Evolutionary conservation across 2,329 filamentous ascomycete genomes (phyloP), one percentile per base, ranked within the genome.

Genomic region (Hypoxylon sp.): DNA sequence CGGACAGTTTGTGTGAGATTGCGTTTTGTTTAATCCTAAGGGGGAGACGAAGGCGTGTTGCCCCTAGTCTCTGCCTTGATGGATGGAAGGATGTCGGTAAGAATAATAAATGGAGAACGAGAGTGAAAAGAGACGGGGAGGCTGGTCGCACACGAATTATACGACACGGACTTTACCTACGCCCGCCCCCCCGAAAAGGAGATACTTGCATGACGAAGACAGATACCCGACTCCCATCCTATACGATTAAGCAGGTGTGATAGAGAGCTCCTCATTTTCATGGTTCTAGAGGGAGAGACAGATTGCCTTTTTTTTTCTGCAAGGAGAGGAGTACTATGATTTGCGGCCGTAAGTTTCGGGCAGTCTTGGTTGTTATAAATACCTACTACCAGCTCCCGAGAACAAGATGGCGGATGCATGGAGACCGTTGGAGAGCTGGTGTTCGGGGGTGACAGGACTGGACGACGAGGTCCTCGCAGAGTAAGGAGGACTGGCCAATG

Each of bases 1-100:
- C 49, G 20, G 48, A 34, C 50, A 51, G 52, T 22, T 50, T 48
- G 32, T 48, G 28, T 59, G 32, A 17, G 54, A 62, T 48, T 30
- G 19, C 34, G 30, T 54, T 56, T 53, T 48, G 50, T 48, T 26
- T 7, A 17, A 30, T 10, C 15, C 24, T n/a, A 28, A n/a, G 24
- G 11, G n/a, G n/a, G 17, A 17, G 28, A 30, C 24, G 17, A 17
- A n/a, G 7, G 5, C 20, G 43, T 1, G 15, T 19, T 28, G 22
- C 17, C 13, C 5, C 22, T 17, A 13, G 15, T 30, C n/a, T 28
- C 13, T 17, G 13, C 17, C 15, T 28, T 17, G 15, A 48, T 4
- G 44, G 22, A 17, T 30, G 24, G 10, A 26, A n/a, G 3, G 15
- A 48, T 30, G 17, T 28, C 24, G 7, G 11, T n/a, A 4, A 48